These are phyloP conservation scores for Leccinum subgranulosum DNA, from an alignment of 768 basidiomycete species.

Conservation along the genomic window DNA sequence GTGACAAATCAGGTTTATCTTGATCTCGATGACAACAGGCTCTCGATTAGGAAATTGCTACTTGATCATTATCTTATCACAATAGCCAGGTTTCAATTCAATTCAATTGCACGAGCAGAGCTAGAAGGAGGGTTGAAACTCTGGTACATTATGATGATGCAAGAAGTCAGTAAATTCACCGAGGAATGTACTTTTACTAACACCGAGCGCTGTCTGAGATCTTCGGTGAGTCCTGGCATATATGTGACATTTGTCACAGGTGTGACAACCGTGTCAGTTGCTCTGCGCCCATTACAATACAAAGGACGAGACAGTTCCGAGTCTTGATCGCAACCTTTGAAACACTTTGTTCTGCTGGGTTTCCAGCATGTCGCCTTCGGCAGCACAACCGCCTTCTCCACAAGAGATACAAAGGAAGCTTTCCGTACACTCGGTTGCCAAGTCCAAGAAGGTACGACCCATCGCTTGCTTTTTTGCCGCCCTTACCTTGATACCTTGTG, in stretches of 20 bases:
- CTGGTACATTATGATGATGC: background rate
- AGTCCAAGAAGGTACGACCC: slow-evolving; percentile 44
- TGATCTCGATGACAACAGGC: slow-evolving; percentile 8
- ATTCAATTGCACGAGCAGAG: background rate
- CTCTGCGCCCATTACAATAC: slow-evolving; percentile 5
- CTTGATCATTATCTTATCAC: slow-evolving; percentile 4
- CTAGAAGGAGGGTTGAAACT: background rate
- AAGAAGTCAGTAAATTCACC: background rate
- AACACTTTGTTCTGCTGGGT: slow-evolving; percentile 5
- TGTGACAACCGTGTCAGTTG: slow-evolving; percentile 23
- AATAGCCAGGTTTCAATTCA: slow-evolving; percentile 8
- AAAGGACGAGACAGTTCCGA: background rate
- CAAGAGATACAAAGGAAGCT: slow-evolving; percentile 87
- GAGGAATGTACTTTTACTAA: background rate
- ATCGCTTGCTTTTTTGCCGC: background rate
- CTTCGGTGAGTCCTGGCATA: background rate
- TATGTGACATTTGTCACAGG: slow-evolving; percentile 21
- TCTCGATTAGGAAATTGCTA: slow-evolving; percentile 13
- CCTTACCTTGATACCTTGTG: slow-evolving; percentile 1
- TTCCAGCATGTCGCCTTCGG: slow-evolving; percentile 25
- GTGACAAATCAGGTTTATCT: slow-evolving; percentile 10
- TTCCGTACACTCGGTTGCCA: slow-evolving; percentile 65
- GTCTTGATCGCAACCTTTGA: slow-evolving; percentile 15
- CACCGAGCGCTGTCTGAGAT: slow-evolving; percentile 11
- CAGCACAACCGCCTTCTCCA: slow-evolving; percentile 65